A percentile compares a stretch with the other conserved stretches of the same genome.
Evolutionary conservation across 345 rosid genomes (phyloP).

Genomic region (Theobroma cacao): DNA sequence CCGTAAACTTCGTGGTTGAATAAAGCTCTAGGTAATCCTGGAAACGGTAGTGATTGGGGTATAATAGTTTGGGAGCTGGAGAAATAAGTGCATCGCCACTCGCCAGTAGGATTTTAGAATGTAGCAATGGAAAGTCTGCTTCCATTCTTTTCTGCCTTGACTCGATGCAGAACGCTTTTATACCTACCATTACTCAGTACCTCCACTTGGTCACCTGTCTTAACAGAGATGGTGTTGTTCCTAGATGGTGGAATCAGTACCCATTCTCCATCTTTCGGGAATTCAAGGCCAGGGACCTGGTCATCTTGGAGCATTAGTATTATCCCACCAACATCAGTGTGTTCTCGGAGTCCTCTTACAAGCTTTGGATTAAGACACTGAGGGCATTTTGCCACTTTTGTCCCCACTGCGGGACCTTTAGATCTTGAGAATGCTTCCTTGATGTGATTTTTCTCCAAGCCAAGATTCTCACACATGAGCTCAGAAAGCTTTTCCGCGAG

Average conservation of each 20-base stretch:
- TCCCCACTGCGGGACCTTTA: conserved; percentile 74
- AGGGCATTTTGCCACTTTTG: conserved; percentile 88
- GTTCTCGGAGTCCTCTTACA: conserved; percentile 84
- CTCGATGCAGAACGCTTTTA: conserved; percentile 70
- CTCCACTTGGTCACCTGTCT: conserved; percentile 83
- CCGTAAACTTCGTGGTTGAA: conserved; percentile 64
- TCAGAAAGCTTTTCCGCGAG: conserved; percentile 67
- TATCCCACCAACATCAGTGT: conserved; percentile 92
- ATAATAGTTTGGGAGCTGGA: conserved; percentile 62
- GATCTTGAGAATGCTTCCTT: conserved; percentile 56
- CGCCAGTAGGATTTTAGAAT: conserved; percentile 79
- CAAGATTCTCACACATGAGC: conserved; percentile 78
- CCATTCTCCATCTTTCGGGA: conserved; percentile 77
- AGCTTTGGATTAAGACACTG: conserved; percentile 71
- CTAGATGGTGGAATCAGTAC: conserved; percentile 73
- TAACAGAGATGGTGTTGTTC: conserved; percentile 74
- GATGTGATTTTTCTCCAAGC: conserved; percentile 51
- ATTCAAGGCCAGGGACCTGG: conserved; percentile 88
- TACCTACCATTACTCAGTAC: conserved; percentile 86
- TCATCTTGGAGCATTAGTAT: conserved; percentile 84
- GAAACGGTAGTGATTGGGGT: conserved; percentile 61
- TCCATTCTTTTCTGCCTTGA: conserved; percentile 65
- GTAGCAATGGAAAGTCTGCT: conserved; percentile 90
- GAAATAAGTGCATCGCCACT: conserved; percentile 78
- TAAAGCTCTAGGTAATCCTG: conserved; percentile 80